Evolutionary conservation across 1,284 basidiomycete species (phyloP), one percentile per base, ranked within the genome.

Genomic region (Ustilago cynodontis): DNA sequence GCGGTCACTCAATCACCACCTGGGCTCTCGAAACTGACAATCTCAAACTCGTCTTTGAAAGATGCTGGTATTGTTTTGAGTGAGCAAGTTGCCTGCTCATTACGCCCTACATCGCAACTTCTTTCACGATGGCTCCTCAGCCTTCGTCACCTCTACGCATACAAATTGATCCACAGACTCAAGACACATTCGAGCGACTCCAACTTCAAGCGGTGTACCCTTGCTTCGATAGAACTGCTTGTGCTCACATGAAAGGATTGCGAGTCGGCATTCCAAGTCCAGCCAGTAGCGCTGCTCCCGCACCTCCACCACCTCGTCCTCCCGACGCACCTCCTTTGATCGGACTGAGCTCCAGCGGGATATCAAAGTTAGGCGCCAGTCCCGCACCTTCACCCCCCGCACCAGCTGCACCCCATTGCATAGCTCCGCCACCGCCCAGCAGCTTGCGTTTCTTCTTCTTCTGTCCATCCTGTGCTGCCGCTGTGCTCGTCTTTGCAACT

Each of bases 391-490:
- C 71, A 16, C n/a, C 35, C 7, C 26, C 60, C 16, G 28, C 55
- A 26, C 39, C 59, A 13, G 45, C 43, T 26, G 26, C 57, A 49
- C 65, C 62, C 71, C 71, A 73, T 49, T 67, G 71, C 71, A 73
- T 60, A 1, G 64, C 59, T 18, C 56, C 68, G 3, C 33, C 57
- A 1, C 20, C 71, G 9, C 67, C 67, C 13, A 76, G 41, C 53
- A 76, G 43, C 56, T 76, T 76, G 37, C 73, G 64, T 37, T 76
- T 75, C 57, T 75, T 76, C 61, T 76, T 76, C 72, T 66, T 55
- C 39, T 58, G 35, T 9, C 56, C 62, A 45, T 28, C 68, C 26
- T 37, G 55, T 11, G 37, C 59, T 4, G 31, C 41, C 2, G 59
- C 41, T 4, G 52, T 50, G 33, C 31, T 28, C 24, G 50, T n/a